Conservation (phyloP, 805 yeast species). For the Suhomyces pyralidae region DNA sequence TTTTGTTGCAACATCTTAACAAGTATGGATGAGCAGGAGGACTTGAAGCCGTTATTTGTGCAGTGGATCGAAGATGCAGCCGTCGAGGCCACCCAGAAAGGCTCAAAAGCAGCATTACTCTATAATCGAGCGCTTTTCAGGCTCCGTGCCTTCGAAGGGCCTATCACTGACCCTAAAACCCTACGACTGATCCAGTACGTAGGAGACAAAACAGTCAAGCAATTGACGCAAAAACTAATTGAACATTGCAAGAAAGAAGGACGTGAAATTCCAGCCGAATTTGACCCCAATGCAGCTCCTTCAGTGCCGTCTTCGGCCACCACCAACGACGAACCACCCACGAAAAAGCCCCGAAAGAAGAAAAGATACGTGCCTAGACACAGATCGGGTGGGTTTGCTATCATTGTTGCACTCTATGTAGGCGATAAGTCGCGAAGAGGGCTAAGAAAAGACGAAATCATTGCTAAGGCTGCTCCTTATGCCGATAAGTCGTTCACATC, state of each 20-base stretch:
- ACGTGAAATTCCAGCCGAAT: conserved; percentile 40
- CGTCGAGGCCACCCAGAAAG: conserved; percentile 42
- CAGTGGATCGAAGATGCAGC: conserved; percentile 59
- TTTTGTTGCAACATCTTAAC: background rate
- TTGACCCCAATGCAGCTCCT: conserved; percentile 6
- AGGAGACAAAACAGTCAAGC: conserved; percentile 65
- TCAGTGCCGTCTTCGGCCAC: background rate
- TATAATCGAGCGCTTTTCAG: conserved; percentile 57
- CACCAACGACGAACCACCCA: background rate
- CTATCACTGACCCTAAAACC: conserved; percentile 54
- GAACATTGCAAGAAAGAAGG: conserved; percentile 58
- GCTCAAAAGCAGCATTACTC: conserved; percentile 50
- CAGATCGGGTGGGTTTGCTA: conserved; percentile 84
- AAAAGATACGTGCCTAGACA: conserved; percentile 63
- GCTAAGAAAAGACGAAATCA: conserved; percentile 58
- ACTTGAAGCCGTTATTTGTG: conserved; percentile 50
- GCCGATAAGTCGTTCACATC: conserved; percentile 57
- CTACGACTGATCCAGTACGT: conserved; percentile 59
- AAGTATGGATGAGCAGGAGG: conserved; percentile 12
- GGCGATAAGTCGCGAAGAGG: conserved; percentile 53
- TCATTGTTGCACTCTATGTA: conserved; percentile 56
- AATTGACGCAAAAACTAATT: conserved; percentile 45
- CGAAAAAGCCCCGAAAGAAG: conserved; percentile 11
- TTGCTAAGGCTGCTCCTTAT: conserved; percentile 49
- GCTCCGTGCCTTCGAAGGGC: conserved; percentile 42